Conservation (phyloP, 169 alveolate genomes). For the Cryptosporidium parvum region DNA sequence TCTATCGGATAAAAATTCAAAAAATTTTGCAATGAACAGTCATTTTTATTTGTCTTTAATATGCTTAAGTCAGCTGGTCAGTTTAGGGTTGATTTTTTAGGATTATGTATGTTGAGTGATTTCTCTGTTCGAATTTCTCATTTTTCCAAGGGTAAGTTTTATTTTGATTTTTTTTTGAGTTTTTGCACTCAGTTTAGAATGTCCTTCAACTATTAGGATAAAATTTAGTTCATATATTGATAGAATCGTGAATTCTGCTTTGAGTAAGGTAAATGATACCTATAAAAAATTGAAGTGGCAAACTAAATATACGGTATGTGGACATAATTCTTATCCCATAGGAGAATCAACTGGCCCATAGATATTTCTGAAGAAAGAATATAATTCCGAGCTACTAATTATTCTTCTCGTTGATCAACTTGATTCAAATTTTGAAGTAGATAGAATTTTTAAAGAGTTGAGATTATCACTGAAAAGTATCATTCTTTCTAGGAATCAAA, state of each 20-base stretch:
- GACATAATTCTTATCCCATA: no score
- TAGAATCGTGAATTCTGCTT: constrained; percentile 14
- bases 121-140: background rate
- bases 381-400: background rate
- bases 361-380: constrained; percentile 22
- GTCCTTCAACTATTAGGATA: background rate
- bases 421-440: background rate
- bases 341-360: background rate
- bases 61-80: constrained; percentile 5
- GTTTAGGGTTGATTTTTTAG: constrained; percentile 18
- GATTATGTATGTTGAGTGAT: constrained; percentile 5
- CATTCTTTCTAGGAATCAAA: background rate
- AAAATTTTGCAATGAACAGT: background rate
- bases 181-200: background rate
- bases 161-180: background rate
- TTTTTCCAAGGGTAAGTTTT: constrained; percentile 26
- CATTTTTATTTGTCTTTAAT: background rate
- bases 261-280: background rate
- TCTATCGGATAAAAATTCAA: no score
- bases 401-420: background rate
- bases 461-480: background rate
- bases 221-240: background rate
- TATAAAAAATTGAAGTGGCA: constrained; percentile 13
- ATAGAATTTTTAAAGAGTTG: background rate
- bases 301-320: constrained; percentile 20